Conservation (phyloP, 2,329 filamentous ascomycete species). For the Penicillium janthinellum region DNA sequence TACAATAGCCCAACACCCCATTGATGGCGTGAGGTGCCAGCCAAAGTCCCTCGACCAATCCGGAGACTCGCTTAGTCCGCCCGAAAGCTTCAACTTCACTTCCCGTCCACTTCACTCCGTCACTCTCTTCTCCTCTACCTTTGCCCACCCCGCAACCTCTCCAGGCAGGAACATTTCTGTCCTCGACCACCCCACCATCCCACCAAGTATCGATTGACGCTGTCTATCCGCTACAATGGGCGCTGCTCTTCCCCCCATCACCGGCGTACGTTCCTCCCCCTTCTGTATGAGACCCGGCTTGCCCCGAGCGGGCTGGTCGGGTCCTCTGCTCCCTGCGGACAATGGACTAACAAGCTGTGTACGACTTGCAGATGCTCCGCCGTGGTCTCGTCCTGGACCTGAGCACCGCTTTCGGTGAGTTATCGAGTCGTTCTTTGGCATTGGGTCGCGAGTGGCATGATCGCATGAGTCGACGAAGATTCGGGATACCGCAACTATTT, state of each 20-base stretch:
- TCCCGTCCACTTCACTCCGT: constrained; percentile 27
- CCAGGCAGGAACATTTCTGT: constrained; percentile 29
- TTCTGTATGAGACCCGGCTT: constrained; percentile 21
- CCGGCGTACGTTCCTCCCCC: constrained; percentile 45
- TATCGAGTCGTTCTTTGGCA: constrained; percentile 1
- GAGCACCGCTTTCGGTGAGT: constrained; percentile 66
- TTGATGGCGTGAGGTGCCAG: constrained; percentile 5
- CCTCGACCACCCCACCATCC: constrained; percentile 7
- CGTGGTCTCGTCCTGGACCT: constrained; percentile 67
- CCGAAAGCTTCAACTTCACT: constrained; percentile 41
- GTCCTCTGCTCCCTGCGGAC: constrained; percentile 2
- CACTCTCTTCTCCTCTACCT: constrained; percentile 23
- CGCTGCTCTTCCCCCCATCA: constrained; percentile 48
- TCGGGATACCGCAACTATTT: neutral
- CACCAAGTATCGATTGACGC: constrained; percentile 17
- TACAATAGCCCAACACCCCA: neutral
- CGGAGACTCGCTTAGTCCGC: constrained; percentile 43
- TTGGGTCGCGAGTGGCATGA: constrained; percentile 22
- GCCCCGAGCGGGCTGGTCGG: constrained; percentile 22
- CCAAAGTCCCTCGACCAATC: constrained; percentile 30
- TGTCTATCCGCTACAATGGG: constrained; percentile 40
- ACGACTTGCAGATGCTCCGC: constrained; percentile 61
- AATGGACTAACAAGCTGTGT: constrained; percentile 18
- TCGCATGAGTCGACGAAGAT: constrained; percentile 4
- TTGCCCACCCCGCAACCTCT: constrained; percentile 25